Conservation (phyloP, 1,139 yeast genomes). For the Geotrichum europaeum region DNA sequence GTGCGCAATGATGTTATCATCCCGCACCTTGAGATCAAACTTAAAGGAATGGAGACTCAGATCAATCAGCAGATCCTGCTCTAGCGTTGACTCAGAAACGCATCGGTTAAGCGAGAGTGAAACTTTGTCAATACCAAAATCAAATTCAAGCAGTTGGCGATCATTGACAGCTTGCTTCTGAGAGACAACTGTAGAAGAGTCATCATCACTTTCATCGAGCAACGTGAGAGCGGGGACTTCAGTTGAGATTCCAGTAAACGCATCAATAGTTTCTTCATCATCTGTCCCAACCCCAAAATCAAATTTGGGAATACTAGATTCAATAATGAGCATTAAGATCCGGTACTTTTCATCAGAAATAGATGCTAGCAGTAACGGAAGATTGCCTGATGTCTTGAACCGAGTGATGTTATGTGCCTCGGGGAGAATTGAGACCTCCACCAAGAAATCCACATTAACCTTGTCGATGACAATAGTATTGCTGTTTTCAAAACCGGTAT, state of each 20-base stretch:
- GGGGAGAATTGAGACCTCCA: slow-evolving; percentile 82
- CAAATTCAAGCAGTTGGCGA: slow-evolving; percentile 60
- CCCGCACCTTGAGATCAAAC: slow-evolving; percentile 52
- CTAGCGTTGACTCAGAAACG: slow-evolving; percentile 52
- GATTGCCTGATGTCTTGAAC: slow-evolving; percentile 66
- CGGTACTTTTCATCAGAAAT: slow-evolving; percentile 88
- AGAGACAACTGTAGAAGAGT: not conserved
- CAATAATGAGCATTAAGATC: slow-evolving; percentile 70
- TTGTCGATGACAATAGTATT: slow-evolving; percentile 64
- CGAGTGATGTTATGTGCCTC: slow-evolving; percentile 68
- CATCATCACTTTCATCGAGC: not conserved
- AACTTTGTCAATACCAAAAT: slow-evolving; percentile 59
- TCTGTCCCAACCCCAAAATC: slow-evolving; percentile 30
- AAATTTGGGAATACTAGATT: slow-evolving; percentile 60
- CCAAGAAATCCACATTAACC: slow-evolving; percentile 60
- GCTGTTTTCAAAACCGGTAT: slow-evolving; percentile 25
- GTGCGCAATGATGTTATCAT: slow-evolving; percentile 57
- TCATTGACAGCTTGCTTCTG: slow-evolving; percentile 16
- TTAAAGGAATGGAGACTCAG: slow-evolving; percentile 60
- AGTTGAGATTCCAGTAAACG: not conserved
- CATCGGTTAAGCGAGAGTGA: slow-evolving; percentile 63
- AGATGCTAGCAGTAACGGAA: slow-evolving; percentile 67
- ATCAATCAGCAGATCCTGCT: slow-evolving; percentile 64
- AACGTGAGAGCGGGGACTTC: slow-evolving; percentile 12
- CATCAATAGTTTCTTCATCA: slow-evolving; percentile 5